Percentiles rank a stretch among this genome's conserved stretches.
phyloP scores from a whole-genome alignment of 108 stramenopile genomes.

The Chaetoceros tenuissimus region DNA sequence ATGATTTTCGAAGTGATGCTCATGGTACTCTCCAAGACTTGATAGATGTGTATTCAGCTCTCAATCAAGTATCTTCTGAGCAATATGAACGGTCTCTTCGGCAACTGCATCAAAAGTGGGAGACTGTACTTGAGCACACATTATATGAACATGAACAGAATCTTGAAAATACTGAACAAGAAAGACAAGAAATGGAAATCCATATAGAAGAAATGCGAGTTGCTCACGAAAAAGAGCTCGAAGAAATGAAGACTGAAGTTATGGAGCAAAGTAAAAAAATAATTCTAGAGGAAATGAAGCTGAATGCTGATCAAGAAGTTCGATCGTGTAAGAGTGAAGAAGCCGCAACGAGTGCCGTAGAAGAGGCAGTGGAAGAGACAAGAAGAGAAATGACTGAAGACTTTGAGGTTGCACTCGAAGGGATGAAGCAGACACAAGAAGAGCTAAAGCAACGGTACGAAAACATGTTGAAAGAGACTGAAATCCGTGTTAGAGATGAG shows the following conservation, averaged over 20 bases:
- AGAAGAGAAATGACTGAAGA: conserved; percentile 4
- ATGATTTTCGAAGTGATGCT: not conserved
- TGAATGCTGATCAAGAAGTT: not conserved
- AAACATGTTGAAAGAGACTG: not conserved
- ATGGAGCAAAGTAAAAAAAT: not conserved
- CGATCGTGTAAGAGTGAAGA: not conserved
- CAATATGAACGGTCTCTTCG: not conserved
- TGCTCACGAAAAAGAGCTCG: not conserved
- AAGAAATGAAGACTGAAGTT: not conserved
- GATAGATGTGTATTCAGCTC: not conserved
- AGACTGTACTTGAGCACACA: not conserved
- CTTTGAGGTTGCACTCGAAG: not conserved
- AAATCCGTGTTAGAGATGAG: not conserved
- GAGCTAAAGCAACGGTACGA: not conserved
- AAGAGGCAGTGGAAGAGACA: not conserved
- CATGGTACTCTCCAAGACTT: not conserved
- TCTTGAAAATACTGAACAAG: too few species aligned
- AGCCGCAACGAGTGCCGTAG: conserved; percentile 1
- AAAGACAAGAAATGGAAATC: not conserved
- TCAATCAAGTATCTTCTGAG: not conserved
- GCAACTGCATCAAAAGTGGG: not conserved
- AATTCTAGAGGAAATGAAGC: not conserved
- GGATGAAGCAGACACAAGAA: not conserved
- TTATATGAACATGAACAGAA: not conserved
- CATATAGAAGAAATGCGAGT: not conserved